phyloP scores from a whole-genome alignment of 1,284 basidiomycete species.

The Fomitiporia mediterranea region DNA sequence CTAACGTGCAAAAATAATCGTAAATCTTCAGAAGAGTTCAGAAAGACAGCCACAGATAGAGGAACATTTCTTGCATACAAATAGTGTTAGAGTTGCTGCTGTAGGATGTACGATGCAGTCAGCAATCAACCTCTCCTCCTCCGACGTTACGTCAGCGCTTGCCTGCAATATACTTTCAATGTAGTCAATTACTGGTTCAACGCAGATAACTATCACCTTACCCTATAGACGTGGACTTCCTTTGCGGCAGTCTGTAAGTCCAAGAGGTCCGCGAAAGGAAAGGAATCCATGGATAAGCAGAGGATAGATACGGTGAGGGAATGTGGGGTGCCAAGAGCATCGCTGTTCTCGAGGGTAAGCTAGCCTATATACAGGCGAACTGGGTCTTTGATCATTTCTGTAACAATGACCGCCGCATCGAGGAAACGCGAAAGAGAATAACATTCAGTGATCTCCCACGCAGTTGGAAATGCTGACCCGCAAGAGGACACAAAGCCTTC shows the following conservation, averaged over 20 bases:
- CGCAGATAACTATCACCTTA: not conserved
- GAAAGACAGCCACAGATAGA: not conserved
- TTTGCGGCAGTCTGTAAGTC: not conserved
- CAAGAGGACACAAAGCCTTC: no score
- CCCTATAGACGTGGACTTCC: not conserved
- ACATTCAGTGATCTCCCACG: not conserved
- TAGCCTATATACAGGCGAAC: not conserved
- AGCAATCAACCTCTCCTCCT: no score
- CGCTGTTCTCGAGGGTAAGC: not conserved
- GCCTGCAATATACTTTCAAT: not conserved
- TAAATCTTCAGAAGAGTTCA: constrained; percentile 1
- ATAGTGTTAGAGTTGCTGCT: constrained; percentile 1
- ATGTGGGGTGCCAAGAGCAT: not conserved
- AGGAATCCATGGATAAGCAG: not conserved
- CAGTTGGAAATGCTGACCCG: no score
- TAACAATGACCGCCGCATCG: not conserved
- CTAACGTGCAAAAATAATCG: constrained; percentile 2
- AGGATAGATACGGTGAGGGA: not conserved
- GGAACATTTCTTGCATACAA: not conserved
- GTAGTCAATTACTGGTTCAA: not conserved
- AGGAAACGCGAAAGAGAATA: not conserved
- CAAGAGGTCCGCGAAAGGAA: not conserved
- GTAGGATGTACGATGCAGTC: no score
- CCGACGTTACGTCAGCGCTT: not conserved
- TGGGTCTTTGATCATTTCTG: not conserved